These are phyloP conservation scores for Mercurialis annua DNA, from an alignment of 345 rosid species.

Conservation along the genomic window DNA sequence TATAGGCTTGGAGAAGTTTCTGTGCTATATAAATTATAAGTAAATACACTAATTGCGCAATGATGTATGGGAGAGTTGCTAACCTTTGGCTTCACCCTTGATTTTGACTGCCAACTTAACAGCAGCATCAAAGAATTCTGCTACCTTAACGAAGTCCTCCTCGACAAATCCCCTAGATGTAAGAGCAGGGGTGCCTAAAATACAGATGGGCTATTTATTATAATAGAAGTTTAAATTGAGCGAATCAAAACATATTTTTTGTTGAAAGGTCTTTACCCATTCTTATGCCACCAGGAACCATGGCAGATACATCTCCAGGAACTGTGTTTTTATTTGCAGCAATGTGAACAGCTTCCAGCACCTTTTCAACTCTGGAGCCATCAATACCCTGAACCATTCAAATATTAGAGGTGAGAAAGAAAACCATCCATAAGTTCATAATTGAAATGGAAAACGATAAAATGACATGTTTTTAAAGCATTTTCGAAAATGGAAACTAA, in stretches of 20 bases:
- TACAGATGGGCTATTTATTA: conserved; percentile 15
- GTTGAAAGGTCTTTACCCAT: conserved; percentile 61
- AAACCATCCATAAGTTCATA: background rate
- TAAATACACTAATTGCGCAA: too few relatives aligned
- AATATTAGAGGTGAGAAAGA: background rate
- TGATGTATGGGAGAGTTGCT: conserved; percentile 2
- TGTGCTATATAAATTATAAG: too few relatives aligned
- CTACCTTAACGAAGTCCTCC: conserved; percentile 88
- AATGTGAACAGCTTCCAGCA: conserved; percentile 94
- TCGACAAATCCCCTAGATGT: conserved; percentile 91
- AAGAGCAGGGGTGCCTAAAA: conserved; percentile 91
- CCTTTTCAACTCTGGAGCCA: conserved; percentile 97
- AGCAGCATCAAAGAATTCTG: conserved; percentile 80
- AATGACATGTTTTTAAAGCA: too few relatives aligned
- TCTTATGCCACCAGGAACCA: conserved; percentile 99
- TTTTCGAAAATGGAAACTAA: conserved; percentile 3
- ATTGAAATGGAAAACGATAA: too few relatives aligned
- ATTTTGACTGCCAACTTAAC: conserved; percentile 78
- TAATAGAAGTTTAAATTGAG: conserved; percentile 9
- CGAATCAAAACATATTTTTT: background rate
- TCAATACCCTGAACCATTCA: conserved; percentile 68
- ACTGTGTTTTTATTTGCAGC: conserved; percentile 99
- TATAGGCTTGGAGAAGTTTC: too few relatives aligned
- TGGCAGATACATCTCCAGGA: conserved; percentile 99
- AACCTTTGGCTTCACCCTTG: conserved; percentile 87